Evolutionary conservation across 352 stramenopile genomes (phyloP), one percentile per base, ranked within the genome.

Genomic region (Poterioochromonas sp.): DNA sequence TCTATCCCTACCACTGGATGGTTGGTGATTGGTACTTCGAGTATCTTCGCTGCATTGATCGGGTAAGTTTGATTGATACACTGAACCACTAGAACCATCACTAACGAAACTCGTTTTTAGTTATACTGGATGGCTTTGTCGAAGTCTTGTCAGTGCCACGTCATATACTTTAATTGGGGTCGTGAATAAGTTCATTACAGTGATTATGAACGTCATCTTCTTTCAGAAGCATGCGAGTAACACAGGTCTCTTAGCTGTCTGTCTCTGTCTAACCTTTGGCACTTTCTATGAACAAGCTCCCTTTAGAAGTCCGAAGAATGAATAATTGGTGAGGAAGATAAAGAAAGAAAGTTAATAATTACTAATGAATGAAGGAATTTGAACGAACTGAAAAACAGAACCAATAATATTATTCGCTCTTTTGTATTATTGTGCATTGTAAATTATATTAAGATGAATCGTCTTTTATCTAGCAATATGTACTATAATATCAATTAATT

Each of bases 21-120:
- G 18, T 20, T 51, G 43, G 18, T 51, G 43, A 5, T 51, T 20
- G 18, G 5, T 18, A 20, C 18, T 51, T 51, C 5, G 5, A 20
- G 43, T 51, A 51, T 51, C 18, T 5, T 18, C 18, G 43, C 5
- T 20, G 18, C 43, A 51, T 51, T 51, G 18, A 51, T 51, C 5
- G 43, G 43, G 43, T 51, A 51, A 51, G 43, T 51, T 51, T 51
- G 43, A 20, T 51, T 20, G 5, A 51, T 51, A 20, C 18, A 20
- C 18, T 20, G 5, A 18, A 51, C 18, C 5, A 20, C 5, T 51
- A 20, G 5, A 5, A 5, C 5, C 8, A 73, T 65, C 80, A 69
- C 70, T 80, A 79, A 43, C 73, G 49, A 54, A 40, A 79, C 41
- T 54, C 5, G 5, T 51, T 51, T 51, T 20, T 51, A 51, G 43